These are phyloP conservation scores for Alopecurus myosuroides DNA, from an alignment of 176 grass and related monocot species.

Conservation along the genomic window DNA sequence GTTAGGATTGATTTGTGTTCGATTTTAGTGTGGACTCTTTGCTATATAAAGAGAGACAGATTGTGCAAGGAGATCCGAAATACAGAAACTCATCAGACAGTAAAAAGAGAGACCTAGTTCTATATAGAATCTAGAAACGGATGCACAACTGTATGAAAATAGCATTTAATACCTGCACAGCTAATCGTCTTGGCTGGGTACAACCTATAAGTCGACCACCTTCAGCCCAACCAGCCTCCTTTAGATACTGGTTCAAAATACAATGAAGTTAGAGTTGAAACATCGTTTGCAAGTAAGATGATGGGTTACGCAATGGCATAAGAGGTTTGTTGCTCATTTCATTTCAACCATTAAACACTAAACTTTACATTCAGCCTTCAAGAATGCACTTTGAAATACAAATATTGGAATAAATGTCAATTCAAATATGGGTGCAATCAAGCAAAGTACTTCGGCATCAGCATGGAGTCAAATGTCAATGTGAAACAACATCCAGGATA, in stretches of 20 bases:
- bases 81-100: background rate
- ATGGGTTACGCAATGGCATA: background rate
- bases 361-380: background rate
- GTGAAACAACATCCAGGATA: background rate
- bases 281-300: background rate
- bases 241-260: conserved; percentile 61
- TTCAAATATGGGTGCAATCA: background rate
- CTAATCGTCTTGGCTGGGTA: conserved; percentile 92
- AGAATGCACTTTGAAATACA: background rate
- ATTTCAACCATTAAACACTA: background rate
- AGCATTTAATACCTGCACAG: conserved; percentile 70
- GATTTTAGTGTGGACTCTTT: background rate
- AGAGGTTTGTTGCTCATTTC: background rate
- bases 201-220: conserved; percentile 91
- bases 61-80: background rate
- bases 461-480: background rate
- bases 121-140: background rate
- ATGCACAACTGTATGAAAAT: conserved; percentile 10
- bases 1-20: background rate
- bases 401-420: background rate
- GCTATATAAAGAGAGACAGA: background rate
- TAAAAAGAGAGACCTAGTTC: background rate
- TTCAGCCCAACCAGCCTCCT: conserved; percentile 94
- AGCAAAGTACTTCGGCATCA: background rate
- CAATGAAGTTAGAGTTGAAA: conserved; percentile 14